Base-by-base conservation (phyloP, 2,329 filamentous ascomycete genomes). In the Pseudogymnoascus sp. region DNA sequence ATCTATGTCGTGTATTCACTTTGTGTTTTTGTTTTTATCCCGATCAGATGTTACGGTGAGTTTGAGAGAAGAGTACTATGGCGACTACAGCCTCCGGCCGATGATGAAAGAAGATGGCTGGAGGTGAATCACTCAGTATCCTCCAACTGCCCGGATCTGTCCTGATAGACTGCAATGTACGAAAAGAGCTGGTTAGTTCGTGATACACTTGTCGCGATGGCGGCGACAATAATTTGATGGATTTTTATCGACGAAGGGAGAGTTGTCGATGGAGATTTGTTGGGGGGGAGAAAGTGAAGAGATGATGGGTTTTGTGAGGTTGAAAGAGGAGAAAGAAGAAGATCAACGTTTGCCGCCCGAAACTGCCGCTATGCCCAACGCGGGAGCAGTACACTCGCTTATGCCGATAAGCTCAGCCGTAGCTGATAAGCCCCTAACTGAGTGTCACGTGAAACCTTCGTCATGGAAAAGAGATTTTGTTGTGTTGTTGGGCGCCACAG, bases 1-100 rank as follows among this genome's bases (percentile, higher is more conserved):
- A 34, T 57, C 51, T 57, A 57, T 57, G 51, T 57, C 51, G 51
- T 57, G 51, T 57, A 18, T 57, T 57, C 51, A 57, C 51, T 57
- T 47, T 51, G 23, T 57, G 18, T 29, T 34, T 34, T 34, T 57
- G 29, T 57, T 16, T 57, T 57, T 57, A 57, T 57, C 51, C 51
- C 51, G 34, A 21, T 57, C 51, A 57, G 51, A 57, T 57, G 51
- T 57, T 57, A 57, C 51, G 51, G 51, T 57, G 51, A 57, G 18
- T 12, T 57, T 57, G 51, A 57, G 51, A 57, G 51, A 3, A 57
- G 29, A 57, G 51, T 18, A 34, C 29, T 57, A 57, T 57, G 29
- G 51, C 51, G 51, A 57, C 51, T 57, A 57, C 51, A 57, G 29
- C 51, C 51, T 57, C 51, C 51, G 51, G 51, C 26, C 51, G 51